These are phyloP conservation scores for Ganoderma leucocontextum DNA, from an alignment of 1,284 basidiomycete species.

Conservation along the genomic window DNA sequence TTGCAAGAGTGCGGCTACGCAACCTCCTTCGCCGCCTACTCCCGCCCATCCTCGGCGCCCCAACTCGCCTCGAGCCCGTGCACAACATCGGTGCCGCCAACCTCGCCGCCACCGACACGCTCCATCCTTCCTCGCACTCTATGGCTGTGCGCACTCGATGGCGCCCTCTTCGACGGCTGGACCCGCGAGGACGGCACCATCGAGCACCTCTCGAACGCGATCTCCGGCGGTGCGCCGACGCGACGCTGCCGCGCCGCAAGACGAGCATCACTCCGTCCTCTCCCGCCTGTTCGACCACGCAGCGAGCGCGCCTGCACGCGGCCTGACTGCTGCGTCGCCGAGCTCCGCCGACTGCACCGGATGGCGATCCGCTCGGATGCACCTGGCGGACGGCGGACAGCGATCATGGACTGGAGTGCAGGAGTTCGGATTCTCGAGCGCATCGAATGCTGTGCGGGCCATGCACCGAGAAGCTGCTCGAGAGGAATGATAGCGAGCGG, in stretches of 20 bases:
- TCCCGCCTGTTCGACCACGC: too few relatives aligned
- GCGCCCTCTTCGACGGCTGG: slow-evolving; percentile 15
- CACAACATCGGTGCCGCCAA: slow-evolving; percentile 12
- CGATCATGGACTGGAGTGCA: too few relatives aligned
- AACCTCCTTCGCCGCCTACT: neutral
- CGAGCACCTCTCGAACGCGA: neutral
- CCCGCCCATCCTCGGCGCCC: too few relatives aligned
- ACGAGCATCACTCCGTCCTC: neutral
- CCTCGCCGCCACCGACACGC: slow-evolving; percentile 7
- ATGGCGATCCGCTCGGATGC: too few relatives aligned
- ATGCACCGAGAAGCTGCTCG: neutral
- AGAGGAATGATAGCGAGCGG: neutral
- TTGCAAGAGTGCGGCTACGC: neutral
- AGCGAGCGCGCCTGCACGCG: too few relatives aligned
- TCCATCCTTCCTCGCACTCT: slow-evolving; percentile 19
- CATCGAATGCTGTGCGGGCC: too few relatives aligned
- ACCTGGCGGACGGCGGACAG: too few relatives aligned
- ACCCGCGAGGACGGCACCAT: slow-evolving; percentile 17
- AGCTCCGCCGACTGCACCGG: too few relatives aligned
- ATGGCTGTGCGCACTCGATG: slow-evolving; percentile 3
- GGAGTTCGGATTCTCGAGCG: too few relatives aligned
- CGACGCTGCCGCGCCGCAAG: neutral
- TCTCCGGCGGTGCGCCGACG: slow-evolving; percentile 12
- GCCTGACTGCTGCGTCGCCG: too few relatives aligned
- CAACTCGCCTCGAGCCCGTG: neutral